Evolutionary conservation across 2,329 filamentous ascomycete species (phyloP), one percentile per base, ranked within the genome.

Genomic region (Arthrobotrys musiformis): DNA sequence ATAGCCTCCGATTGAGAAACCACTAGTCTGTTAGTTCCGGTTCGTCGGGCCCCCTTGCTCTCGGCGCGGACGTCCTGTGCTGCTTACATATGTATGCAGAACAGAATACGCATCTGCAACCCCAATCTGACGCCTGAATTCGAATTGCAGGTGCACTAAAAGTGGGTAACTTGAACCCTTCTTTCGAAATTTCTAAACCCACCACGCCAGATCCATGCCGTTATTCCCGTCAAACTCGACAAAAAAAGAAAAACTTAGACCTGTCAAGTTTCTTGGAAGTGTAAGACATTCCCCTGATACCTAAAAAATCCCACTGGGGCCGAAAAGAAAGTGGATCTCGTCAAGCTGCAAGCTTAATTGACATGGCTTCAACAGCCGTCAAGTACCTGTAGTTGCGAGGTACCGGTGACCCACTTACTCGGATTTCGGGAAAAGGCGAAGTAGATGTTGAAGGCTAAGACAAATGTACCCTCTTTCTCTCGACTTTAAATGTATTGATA

Each of bases 401-500:
- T 48, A 26, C 26, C 37, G 40, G 15, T 42, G 54, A 70, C 73
- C 66, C 66, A 72, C 68, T 42, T 48, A 7, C 52, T 33, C 68
- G 68, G 68, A 48, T 37, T 72, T 58, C 58, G 68, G 68, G 19
- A 70, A 64, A 58, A 58, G n/a, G 17, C 28, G 24, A 56, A 28
- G 17, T 11, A 48, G 15, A 19, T 46, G 58, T 30, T 17, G 11
- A 50, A 8, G 24, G 17, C 30, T 15, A 58, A 58, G 30, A 17
- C 11, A 35, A 37, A 42, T 48, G 44, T 19, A 22, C 8, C 17
- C 17, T 50, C 17, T 40, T 17, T 9, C 26, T 61, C 60, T n/a
- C n/a, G n/a, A n/a, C 37, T 64, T 70, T 66, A 70, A 70, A 76
- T 62, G 37, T 66, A 70, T 77, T 52, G 40, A 77, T 66, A 52